Percentiles rank a stretch among this genome's conserved stretches.
phyloP scores from a whole-genome alignment of 75 land plant species.

The Ceratopteris richardii region DNA sequence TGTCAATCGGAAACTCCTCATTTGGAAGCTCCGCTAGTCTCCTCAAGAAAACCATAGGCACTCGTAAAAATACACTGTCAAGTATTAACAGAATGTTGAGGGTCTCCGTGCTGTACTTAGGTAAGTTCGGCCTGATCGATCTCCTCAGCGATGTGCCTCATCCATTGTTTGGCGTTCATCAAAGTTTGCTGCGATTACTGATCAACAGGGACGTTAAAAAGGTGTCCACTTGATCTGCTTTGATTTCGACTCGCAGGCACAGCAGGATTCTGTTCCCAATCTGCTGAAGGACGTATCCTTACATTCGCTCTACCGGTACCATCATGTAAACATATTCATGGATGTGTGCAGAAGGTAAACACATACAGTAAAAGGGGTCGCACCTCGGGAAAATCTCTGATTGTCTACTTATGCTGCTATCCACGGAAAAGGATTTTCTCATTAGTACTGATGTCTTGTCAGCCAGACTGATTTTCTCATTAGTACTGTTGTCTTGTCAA shows the following conservation, averaged over 20 bases:
- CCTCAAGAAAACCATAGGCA: not conserved
- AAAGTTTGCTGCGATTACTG: not conserved
- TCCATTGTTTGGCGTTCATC: not conserved
- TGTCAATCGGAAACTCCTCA: not conserved
- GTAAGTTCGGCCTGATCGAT: not conserved
- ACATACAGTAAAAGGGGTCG: too few species aligned
- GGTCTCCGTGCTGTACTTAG: constrained; percentile 1
- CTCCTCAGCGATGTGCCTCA: not conserved
- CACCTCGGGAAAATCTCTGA: too few species aligned
- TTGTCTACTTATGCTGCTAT: too few species aligned
- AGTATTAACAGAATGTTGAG: not conserved
- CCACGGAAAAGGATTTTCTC: too few species aligned
- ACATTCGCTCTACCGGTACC: too few species aligned
- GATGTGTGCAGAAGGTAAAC: too few species aligned
- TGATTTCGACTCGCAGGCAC: not conserved
- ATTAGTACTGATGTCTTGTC: too few species aligned
- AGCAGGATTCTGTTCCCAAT: too few species aligned
- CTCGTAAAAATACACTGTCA: not conserved
- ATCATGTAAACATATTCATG: too few species aligned
- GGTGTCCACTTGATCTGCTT: not conserved
- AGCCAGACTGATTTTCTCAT: too few species aligned
- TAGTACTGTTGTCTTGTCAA: too few species aligned
- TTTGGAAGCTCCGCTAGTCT: not conserved
- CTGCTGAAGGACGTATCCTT: too few species aligned
- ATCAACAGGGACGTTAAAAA: constrained; percentile 1